phyloP scores from a whole-genome alignment of 106 monocot genomes.

The Allium cepa region DNA sequence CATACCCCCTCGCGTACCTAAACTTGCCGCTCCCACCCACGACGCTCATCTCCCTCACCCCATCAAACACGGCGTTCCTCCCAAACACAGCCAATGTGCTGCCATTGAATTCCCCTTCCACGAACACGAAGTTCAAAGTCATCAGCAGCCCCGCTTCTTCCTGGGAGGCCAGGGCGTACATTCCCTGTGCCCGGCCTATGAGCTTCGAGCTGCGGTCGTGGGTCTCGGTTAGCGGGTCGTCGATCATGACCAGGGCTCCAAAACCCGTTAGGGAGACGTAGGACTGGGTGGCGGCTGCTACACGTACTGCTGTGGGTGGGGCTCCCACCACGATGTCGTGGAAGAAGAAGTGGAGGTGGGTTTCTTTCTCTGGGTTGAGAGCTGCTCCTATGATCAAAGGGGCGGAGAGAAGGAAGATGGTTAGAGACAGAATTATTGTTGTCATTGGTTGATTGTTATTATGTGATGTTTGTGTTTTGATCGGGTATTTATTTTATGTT shows the following conservation, averaged over 20 bases:
- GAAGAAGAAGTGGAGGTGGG: constrained; percentile 27
- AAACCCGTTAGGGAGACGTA: neutral
- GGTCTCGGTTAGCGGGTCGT: constrained; percentile 34
- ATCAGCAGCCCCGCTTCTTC: constrained; percentile 2
- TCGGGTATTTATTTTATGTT: neutral
- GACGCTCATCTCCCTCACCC: constrained; percentile 24
- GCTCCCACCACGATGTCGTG: constrained; percentile 29
- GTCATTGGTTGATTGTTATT: neutral
- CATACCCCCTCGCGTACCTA: constrained; percentile 21
- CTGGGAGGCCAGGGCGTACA: constrained; percentile 15
- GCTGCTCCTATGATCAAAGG: neutral
- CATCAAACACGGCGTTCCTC: constrained; percentile 2
- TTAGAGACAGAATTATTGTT: neutral
- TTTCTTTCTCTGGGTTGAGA: neutral
- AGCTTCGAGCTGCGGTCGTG: constrained; percentile 9
- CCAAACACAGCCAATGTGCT: constrained; percentile 22
- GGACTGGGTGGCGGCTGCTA: neutral
- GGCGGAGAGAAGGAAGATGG: neutral
- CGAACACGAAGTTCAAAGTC: constrained; percentile 17
- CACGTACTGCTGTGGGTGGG: constrained; percentile 14
- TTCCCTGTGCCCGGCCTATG: constrained; percentile 30
- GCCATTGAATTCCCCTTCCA: constrained; percentile 18
- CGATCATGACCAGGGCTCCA: constrained; percentile 10
- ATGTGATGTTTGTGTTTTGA: neutral
- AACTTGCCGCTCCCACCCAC: constrained; percentile 31